phyloP scores from a whole-genome alignment of 75 land plant genomes.

The Picea sitchensis region DNA sequence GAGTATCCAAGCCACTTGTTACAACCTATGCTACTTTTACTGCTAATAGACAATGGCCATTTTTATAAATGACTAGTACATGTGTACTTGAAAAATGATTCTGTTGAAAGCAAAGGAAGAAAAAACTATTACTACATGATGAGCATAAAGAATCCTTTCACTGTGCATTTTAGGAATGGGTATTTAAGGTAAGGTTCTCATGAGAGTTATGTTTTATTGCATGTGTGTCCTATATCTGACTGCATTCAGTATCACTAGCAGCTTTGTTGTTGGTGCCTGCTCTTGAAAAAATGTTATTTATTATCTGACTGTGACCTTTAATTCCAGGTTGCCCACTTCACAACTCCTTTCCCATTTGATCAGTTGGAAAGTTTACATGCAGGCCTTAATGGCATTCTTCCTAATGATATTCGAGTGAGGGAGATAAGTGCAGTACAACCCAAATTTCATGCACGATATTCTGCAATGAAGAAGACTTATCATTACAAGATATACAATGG shows the following conservation, averaged over 20 bases:
- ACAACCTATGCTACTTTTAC: background rate
- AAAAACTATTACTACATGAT: background rate
- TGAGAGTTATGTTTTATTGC: no score
- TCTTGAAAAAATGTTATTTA: background rate
- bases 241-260: background rate
- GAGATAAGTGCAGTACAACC: conserved; percentile 70
- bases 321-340: conserved; percentile 88
- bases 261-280: background rate
- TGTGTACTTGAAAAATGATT: background rate
- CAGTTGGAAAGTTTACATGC: conserved; percentile 62
- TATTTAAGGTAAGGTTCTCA: no score
- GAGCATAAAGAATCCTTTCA: background rate
- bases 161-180: background rate
- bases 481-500: conserved; percentile 74
- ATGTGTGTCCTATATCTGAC: background rate
- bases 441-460: conserved; percentile 86
- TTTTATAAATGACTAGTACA: background rate
- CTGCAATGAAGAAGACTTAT: conserved; percentile 70
- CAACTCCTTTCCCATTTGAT: conserved; percentile 65
- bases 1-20: background rate
- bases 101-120: background rate
- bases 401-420: conserved; percentile 68
- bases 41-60: background rate
- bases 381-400: conserved; percentile 83
- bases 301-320: background rate